phyloP scores from a whole-genome alignment of 441 rosid species.

The Arabidopsis lyrata region DNA sequence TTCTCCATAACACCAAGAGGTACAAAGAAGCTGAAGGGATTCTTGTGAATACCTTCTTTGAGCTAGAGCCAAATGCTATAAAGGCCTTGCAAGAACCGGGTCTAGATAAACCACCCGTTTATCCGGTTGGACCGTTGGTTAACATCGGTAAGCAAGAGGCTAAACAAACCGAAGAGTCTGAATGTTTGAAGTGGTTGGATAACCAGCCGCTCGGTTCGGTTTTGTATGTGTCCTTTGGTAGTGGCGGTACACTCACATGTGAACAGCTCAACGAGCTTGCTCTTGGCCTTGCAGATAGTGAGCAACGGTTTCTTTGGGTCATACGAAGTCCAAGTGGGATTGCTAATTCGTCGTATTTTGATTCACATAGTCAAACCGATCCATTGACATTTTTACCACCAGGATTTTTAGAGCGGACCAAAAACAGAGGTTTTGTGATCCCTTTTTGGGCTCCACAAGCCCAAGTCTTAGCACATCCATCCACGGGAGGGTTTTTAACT shows the following conservation, averaged over 20 bases:
- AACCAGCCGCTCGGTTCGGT: slow-evolving; percentile 49
- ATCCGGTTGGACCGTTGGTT: slow-evolving; percentile 62
- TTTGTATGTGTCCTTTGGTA: slow-evolving; percentile 51
- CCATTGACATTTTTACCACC: slow-evolving; percentile 43
- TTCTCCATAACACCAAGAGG: slow-evolving; percentile 47
- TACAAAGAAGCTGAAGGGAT: slow-evolving; percentile 54
- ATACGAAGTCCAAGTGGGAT: slow-evolving; percentile 43
- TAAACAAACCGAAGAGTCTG: slow-evolving; percentile 25
- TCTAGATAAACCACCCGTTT: slow-evolving; percentile 49
- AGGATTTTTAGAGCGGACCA: slow-evolving; percentile 42
- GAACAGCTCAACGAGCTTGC: slow-evolving; percentile 50
- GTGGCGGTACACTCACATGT: slow-evolving; percentile 52
- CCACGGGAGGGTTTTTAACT: slow-evolving; percentile 51
- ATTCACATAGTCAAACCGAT: slow-evolving; percentile 34
- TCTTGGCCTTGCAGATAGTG: slow-evolving; percentile 52
- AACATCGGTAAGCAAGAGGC: slow-evolving; percentile 25
- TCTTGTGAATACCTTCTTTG: slow-evolving; percentile 54
- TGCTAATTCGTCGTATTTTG: slow-evolving; percentile 42
- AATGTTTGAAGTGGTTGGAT: slow-evolving; percentile 53
- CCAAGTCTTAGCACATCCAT: slow-evolving; percentile 45
- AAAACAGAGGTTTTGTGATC: slow-evolving; percentile 42
- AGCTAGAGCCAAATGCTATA: slow-evolving; percentile 54
- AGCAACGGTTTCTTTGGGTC: slow-evolving; percentile 56
- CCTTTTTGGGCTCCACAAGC: slow-evolving; percentile 52
- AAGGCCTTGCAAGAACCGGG: slow-evolving; percentile 50